Base-by-base conservation (phyloP, 2,329 filamentous ascomycete species). In the Ophiognomonia clavigignenti-juglandacearum region DNA sequence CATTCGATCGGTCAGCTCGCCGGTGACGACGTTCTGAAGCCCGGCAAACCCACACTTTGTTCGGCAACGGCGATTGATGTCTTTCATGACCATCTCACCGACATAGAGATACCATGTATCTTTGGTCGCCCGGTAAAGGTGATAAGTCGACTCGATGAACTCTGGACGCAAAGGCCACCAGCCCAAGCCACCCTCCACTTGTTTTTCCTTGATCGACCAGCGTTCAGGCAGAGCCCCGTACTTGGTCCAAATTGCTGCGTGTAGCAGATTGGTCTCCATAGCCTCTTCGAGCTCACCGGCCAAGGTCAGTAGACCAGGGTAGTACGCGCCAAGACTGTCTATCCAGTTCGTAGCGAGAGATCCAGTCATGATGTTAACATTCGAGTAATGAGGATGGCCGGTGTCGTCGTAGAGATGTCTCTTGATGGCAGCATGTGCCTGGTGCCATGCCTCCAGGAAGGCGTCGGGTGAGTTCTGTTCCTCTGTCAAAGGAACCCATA, bases 91-190 rank as follows among this genome's bases (percentile, higher is more conserved):
- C 93, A 98, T 98, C 64, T 98, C 93, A 23, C 91, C 93, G 18
- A 95, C 87, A 61, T 96, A 85, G 4, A 97, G 73, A 66, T 96
- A 97, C 91, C 92, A 98, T 0, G 91, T 91, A 63, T 98, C 93
- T 57, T 85, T 80, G 0, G 93, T 97, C 2, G 92, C 91, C 42
- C 87, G 85, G 63, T 95, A 97, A n/a, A 98, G 73, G 61, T 97
- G 88, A 67, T 95, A 98, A 0, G 88, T 96, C 1, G 90, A 96
- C 67, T 98, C 93, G 56, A 96, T 90, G 61, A 97, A 97, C 64
- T 98, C 93, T 5, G 93, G 93, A 20, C 93, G 82, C 19, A 95
- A 88, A 10, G 89, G 89, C 87, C 95, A 98, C 89, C 93, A 97
- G 10, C 85, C 82, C 22, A 97, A 79, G 9, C 89, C 88, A 16